Conservation (phyloP, 805 yeast species). For the Candida tammaniensis region DNA sequence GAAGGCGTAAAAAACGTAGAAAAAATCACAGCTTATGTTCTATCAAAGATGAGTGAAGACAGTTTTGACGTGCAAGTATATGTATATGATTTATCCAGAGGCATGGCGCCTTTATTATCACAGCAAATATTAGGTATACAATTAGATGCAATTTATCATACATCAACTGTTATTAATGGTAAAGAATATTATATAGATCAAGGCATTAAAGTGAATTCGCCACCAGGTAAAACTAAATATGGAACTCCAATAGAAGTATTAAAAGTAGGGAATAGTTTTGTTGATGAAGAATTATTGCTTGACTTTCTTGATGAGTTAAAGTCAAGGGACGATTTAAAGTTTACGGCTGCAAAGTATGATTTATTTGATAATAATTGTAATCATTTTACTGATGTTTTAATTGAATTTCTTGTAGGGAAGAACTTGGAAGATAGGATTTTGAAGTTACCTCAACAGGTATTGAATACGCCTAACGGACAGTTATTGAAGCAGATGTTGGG, state of each 20-base stretch:
- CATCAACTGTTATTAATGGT: slow-evolving; percentile 53
- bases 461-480: slow-evolving; percentile 35
- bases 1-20: too few relatives aligned
- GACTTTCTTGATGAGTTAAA: slow-evolving; percentile 53
- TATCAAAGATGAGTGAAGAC: too few relatives aligned
- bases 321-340: slow-evolving; percentile 36
- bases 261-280: slow-evolving; percentile 51
- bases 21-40: too few relatives aligned
- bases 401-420: slow-evolving; percentile 57
- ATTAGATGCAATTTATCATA: slow-evolving; percentile 67
- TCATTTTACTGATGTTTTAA: slow-evolving; percentile 57
- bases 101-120: slow-evolving; percentile 53
- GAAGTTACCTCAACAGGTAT: slow-evolving; percentile 51
- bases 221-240: slow-evolving; percentile 56
- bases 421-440: slow-evolving; percentile 53
- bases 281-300: slow-evolving; percentile 49
- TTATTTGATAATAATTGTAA: slow-evolving; percentile 65
- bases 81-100: slow-evolving; percentile 63
- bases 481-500: slow-evolving; percentile 33
- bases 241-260: slow-evolving; percentile 55
- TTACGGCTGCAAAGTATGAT: slow-evolving; percentile 48
- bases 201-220: slow-evolving; percentile 42
- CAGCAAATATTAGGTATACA: slow-evolving; percentile 50
- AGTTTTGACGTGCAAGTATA: slow-evolving; percentile 47
- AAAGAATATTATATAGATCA: slow-evolving; percentile 58